Evolutionary conservation across 176 grass and related monocot species (phyloP).

Genomic region (Carex littledalei): DNA sequence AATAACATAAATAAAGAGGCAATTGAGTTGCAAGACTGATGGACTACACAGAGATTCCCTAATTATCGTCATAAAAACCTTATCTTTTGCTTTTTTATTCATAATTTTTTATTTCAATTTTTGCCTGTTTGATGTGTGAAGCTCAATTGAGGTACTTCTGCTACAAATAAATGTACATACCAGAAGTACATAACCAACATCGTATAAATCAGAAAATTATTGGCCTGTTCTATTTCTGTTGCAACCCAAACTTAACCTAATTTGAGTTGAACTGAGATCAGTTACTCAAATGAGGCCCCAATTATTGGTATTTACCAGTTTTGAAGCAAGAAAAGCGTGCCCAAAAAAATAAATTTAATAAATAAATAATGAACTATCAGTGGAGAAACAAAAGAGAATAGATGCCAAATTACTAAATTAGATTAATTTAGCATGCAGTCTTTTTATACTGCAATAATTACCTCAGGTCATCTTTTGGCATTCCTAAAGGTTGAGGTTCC

Average conservation of each 20-base stretch:
- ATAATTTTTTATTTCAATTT: neutral
- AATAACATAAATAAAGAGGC: neutral
- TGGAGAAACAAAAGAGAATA: neutral
- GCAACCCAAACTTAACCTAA: neutral
- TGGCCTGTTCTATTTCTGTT: neutral
- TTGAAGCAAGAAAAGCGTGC: neutral
- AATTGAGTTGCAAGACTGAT: neutral
- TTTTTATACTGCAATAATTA: neutral
- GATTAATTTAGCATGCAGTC: neutral
- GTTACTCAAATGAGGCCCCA: neutral
- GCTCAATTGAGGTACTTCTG: neutral
- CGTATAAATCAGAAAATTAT: neutral
- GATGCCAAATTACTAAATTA: neutral
- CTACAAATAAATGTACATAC: neutral
- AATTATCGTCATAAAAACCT: neutral
- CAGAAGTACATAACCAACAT: neutral
- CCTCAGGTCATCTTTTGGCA: neutral
- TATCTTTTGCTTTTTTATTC: neutral
- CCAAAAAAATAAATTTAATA: neutral
- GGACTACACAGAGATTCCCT: neutral
- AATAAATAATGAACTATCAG: neutral
- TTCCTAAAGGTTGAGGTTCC: neutral
- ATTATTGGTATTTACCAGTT: neutral
- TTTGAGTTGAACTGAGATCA: neutral
- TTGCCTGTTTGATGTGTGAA: neutral